phyloP scores from a whole-genome alignment of 164 flowering plant genomes.

The Warburgia ugandensis region DNA sequence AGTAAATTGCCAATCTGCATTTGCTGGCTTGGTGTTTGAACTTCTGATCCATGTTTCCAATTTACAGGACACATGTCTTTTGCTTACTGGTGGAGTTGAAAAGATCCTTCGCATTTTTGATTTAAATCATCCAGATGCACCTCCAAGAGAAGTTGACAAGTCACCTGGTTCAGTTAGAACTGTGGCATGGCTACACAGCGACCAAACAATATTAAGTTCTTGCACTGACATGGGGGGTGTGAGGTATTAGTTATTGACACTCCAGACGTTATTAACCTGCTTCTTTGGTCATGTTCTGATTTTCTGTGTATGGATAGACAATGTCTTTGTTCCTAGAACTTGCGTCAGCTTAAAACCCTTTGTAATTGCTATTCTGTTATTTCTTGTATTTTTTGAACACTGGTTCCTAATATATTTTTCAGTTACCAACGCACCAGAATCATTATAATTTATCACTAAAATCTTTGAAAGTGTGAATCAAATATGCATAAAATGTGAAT shows the following conservation, averaged over 20 bases:
- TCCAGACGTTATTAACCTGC: neutral
- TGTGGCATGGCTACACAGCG: constrained; percentile 95
- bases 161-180: constrained; percentile 96
- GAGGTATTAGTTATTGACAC: constrained; percentile 50
- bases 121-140: constrained; percentile 87
- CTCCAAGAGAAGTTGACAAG: constrained; percentile 88
- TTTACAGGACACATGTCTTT: constrained; percentile 64
- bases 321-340: too few species aligned
- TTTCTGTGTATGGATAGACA: neutral
- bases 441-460: too few species aligned
- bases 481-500: too few species aligned
- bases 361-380: too few species aligned
- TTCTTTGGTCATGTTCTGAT: neutral
- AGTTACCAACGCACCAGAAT: too few species aligned
- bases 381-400: too few species aligned
- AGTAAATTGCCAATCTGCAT: too few species aligned
- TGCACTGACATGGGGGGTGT: constrained; percentile 85
- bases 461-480: too few species aligned
- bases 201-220: constrained; percentile 88
- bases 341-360: too few species aligned
- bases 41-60: too few species aligned
- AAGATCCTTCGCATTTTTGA: constrained; percentile 84
- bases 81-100: constrained; percentile 92
- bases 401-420: too few species aligned
- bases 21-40: too few species aligned